phyloP scores from a whole-genome alignment of 495 filamentous ascomycete genomes.

The Cudoniella acicularis region DNA sequence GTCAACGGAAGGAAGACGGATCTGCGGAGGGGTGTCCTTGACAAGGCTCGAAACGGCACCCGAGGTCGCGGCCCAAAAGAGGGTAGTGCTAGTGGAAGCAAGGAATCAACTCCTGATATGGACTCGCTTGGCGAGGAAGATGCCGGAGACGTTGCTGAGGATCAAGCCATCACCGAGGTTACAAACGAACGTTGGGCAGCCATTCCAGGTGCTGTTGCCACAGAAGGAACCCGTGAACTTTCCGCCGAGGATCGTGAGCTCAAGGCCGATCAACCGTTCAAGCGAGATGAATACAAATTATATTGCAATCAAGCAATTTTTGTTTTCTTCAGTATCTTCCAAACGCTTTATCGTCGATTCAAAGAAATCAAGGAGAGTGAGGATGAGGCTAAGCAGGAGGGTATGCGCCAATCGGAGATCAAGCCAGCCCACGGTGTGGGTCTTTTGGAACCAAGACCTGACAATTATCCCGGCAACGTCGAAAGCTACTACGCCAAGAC shows the following conservation, averaged over 20 bases:
- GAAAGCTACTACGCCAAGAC: conserved; percentile 49
- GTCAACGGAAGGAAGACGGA: conserved; percentile 68
- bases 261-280: conserved; percentile 75
- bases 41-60: conserved; percentile 66
- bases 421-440: conserved; percentile 81
- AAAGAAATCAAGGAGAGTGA: conserved; percentile 75
- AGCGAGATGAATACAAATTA: conserved; percentile 73
- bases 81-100: conserved; percentile 69
- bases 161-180: conserved; percentile 41
- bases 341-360: conserved; percentile 81
- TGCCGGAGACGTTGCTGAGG: conserved; percentile 44
- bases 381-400: conserved; percentile 64
- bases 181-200: conserved; percentile 54
- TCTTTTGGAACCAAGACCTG: conserved; percentile 47
- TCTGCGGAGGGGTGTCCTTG: conserved; percentile 81
- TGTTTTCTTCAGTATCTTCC: conserved; percentile 89
- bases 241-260: conserved; percentile 54
- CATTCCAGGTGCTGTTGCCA: conserved; percentile 43
- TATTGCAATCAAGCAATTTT: conserved; percentile 88
- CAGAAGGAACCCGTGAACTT: conserved; percentile 35
- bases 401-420: conserved; percentile 59
- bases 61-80: conserved; percentile 63
- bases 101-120: conserved; percentile 81
- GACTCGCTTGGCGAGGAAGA: conserved; percentile 67
- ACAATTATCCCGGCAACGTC: conserved; percentile 15